A percentile compares a stretch with the other conserved stretches of the same genome.
These are phyloP conservation scores for Mollisia scopiformis DNA, from an alignment of 2,329 filamentous ascomycete genomes.

Conservation along the genomic window DNA sequence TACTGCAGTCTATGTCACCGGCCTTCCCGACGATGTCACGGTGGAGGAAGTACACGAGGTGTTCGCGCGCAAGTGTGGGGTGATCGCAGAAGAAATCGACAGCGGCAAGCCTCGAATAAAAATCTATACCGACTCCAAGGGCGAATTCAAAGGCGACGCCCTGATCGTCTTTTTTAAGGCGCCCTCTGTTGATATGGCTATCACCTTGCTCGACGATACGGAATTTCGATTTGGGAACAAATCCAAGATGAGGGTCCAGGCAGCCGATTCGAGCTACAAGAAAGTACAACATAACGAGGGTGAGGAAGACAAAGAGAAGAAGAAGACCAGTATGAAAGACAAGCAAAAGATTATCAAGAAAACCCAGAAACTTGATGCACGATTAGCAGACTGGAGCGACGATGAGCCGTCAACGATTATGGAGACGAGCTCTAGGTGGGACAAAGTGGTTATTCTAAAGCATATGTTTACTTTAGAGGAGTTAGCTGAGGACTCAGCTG, in stretches of 20 bases:
- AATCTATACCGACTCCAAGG: conserved; percentile 81
- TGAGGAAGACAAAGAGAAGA: conserved; percentile 43
- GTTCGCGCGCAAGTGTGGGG: conserved; percentile 83
- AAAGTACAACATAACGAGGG: conserved; percentile 70
- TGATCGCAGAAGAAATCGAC: conserved; percentile 94
- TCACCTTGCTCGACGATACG: conserved; percentile 79
- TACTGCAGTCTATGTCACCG: conserved; percentile 90
- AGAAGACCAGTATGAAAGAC: conserved; percentile 61
- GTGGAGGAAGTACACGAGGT: conserved; percentile 79
- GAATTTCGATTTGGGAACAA: conserved; percentile 70
- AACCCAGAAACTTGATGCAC: conserved; percentile 88
- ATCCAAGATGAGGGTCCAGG: conserved; percentile 73
- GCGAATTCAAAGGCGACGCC: conserved; percentile 90
- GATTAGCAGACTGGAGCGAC: conserved; percentile 94
- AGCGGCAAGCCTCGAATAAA: conserved; percentile 88
- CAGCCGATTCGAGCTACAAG: conserved; percentile 90
- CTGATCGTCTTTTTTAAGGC: conserved; percentile 94
- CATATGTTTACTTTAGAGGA: conserved; percentile 92
- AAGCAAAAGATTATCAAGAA: conserved; percentile 90
- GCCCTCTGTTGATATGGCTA: conserved; percentile 86
- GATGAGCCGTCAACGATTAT: conserved; percentile 69
- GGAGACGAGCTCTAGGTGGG: conserved; percentile 62
- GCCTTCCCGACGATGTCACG: conserved; percentile 78
- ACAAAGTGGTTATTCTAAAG: conserved; percentile 84
- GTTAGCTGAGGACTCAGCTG: conserved; percentile 81